phyloP scores from a whole-genome alignment of 345 rosid species.

The Eucalyptus caleyi region DNA sequence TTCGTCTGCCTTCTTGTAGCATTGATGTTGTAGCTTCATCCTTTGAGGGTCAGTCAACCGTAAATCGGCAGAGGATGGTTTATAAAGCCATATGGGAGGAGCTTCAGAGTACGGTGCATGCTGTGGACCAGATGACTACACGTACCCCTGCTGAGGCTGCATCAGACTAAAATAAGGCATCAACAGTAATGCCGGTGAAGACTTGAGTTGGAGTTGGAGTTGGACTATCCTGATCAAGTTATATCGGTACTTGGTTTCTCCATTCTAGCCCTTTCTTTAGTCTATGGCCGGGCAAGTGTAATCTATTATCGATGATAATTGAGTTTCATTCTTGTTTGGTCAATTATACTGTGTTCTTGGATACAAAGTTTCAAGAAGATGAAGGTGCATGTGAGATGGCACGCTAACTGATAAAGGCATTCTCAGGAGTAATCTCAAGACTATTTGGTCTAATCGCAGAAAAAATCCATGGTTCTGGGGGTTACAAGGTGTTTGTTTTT shows the following conservation, averaged over 20 bases:
- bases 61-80: conserved; percentile 96
- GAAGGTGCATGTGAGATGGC: background rate
- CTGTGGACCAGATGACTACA: conserved; percentile 93
- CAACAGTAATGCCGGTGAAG: background rate
- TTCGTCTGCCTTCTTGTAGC: conserved; percentile 23
- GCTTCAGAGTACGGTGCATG: conserved; percentile 91
- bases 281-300: background rate
- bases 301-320: background rate
- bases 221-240: background rate
- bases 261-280: background rate
- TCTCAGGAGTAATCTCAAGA: background rate
- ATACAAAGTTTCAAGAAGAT: background rate
- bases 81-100: conserved; percentile 99
- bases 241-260: background rate
- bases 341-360: background rate
- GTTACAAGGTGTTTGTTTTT: background rate
- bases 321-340: background rate
- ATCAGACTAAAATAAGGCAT: background rate
- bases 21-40: conserved; percentile 72
- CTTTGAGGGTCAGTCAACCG: conserved; percentile 81
- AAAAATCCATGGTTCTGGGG: background rate
- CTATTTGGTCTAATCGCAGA: background rate
- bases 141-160: conserved; percentile 49
- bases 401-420: conserved; percentile 4
- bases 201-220: background rate